Percentiles rank a stretch among this genome's conserved stretches.
These are phyloP conservation scores for Leccinum disarticulatum DNA, from an alignment of 768 basidiomycete species.

Conservation along the genomic window DNA sequence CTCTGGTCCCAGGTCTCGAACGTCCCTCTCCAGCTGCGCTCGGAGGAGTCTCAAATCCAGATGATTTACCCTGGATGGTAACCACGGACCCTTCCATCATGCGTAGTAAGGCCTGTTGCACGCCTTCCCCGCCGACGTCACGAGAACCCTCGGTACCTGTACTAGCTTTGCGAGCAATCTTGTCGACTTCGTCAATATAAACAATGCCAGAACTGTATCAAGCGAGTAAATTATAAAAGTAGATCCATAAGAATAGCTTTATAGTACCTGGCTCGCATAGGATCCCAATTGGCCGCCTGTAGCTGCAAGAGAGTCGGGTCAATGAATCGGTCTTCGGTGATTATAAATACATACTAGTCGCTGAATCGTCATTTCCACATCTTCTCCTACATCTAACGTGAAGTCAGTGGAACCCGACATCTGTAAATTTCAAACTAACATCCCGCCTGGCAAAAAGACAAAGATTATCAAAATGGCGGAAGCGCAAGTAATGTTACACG, in stretches of 20 bases:
- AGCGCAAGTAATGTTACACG: constrained; percentile 15
- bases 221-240: constrained; percentile 7
- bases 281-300: constrained; percentile 90
- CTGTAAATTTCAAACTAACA: constrained; percentile 46
- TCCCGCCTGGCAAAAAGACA: constrained; percentile 51
- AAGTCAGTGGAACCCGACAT: constrained; percentile 6
- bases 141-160: constrained; percentile 67
- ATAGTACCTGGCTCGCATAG: constrained; percentile 72
- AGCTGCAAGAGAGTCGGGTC: constrained; percentile 45
- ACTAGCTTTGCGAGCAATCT: constrained; percentile 69
- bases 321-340: neutral
- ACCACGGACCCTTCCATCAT: constrained; percentile 93
- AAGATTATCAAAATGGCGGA: constrained; percentile 7
- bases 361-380: constrained; percentile 90
- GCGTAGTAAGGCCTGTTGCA: constrained; percentile 88
- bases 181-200: constrained; percentile 96
- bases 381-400: constrained; percentile 84
- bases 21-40: constrained; percentile 45
- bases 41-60: constrained; percentile 45
- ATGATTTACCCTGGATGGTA: constrained; percentile 74
- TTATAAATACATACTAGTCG: constrained; percentile 55
- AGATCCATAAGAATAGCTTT: neutral
- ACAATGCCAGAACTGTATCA: constrained; percentile 82
- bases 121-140: constrained; percentile 95
- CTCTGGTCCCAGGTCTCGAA: constrained; percentile 50